Percentiles rank a stretch among this genome's conserved stretches.
Evolutionary conservation across 2,329 filamentous ascomycete genomes (phyloP).

Genomic region (Aspergillus sp.): DNA sequence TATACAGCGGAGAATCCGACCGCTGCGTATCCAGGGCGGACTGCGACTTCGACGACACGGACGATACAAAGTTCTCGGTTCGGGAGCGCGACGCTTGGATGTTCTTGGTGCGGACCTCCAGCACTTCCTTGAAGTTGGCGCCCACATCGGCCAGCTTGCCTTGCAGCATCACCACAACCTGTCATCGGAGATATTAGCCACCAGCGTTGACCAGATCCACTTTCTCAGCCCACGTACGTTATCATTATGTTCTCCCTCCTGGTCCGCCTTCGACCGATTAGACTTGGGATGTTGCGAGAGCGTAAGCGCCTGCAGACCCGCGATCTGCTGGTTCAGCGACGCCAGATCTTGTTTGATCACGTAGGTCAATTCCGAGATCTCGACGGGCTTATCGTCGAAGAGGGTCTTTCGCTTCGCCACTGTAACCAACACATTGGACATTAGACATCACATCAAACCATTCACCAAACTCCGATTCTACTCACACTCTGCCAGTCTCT

Average conservation of each 20-base stretch:
- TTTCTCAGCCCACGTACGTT: constrained; percentile 57
- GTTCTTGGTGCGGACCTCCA: constrained; percentile 95
- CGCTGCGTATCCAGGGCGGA: constrained; percentile 62
- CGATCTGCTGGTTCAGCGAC: constrained; percentile 81
- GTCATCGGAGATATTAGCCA: constrained; percentile 15
- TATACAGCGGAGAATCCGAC: constrained; percentile 83
- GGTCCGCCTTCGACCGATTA: constrained; percentile 53
- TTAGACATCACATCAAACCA: background rate
- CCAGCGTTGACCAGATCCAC: constrained; percentile 7
- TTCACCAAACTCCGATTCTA: constrained; percentile 12
- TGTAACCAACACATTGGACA: constrained; percentile 29
- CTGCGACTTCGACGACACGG: constrained; percentile 75
- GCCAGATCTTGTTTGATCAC: constrained; percentile 98
- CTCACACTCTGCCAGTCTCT: constrained; percentile 82
- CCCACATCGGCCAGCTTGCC: constrained; percentile 90
- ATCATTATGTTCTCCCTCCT: constrained; percentile 96
- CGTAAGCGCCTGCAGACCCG: constrained; percentile 73
- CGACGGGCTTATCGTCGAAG: constrained; percentile 93
- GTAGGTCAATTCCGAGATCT: constrained; percentile 95
- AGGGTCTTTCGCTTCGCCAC: constrained; percentile 95
- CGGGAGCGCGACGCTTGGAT: constrained; percentile 89
- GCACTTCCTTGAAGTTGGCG: constrained; percentile 93
- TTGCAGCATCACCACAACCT: constrained; percentile 81
- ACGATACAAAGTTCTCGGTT: constrained; percentile 95
- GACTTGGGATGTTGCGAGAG: constrained; percentile 70